phyloP scores from a whole-genome alignment of 1,139 yeast genomes.

The Hyphopichia pseudoburtonii region DNA sequence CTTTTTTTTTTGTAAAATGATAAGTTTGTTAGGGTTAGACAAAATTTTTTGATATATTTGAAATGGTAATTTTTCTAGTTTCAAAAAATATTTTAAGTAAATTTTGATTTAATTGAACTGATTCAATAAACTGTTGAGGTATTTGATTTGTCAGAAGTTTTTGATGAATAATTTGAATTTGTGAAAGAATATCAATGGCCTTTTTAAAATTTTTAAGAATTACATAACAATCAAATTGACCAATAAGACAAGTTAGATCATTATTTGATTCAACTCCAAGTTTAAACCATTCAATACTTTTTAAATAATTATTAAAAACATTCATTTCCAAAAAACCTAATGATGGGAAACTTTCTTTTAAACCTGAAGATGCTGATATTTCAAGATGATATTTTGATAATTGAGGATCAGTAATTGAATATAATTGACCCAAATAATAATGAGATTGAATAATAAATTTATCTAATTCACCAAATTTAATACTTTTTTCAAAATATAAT shows the following conservation, averaged over 20 bases:
- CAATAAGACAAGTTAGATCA: slow-evolving; percentile 66
- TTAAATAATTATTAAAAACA: slow-evolving; percentile 51
- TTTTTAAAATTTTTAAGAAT: slow-evolving; percentile 23
- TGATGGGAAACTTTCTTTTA: slow-evolving; percentile 71
- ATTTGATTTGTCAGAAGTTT: too few relatives aligned
- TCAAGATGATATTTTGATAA: slow-evolving; percentile 71
- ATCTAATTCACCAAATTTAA: slow-evolving; percentile 58
- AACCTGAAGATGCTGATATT: slow-evolving; percentile 72
- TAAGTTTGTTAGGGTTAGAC: too few relatives aligned
- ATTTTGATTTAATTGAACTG: slow-evolving; percentile 21
- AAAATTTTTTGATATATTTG: not conserved
- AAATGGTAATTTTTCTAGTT: slow-evolving; percentile 27
- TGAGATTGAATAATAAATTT: slow-evolving; percentile 63
- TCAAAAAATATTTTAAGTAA: slow-evolving; percentile 30
- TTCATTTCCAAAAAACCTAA: slow-evolving; percentile 79
- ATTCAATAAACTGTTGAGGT: too few relatives aligned
- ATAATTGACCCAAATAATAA: slow-evolving; percentile 72
- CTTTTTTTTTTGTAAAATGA: not conserved
- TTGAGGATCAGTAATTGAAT: slow-evolving; percentile 54
- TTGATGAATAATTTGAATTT: slow-evolving; percentile 22
- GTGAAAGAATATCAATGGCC: slow-evolving; percentile 27
- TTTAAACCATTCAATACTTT: slow-evolving; percentile 81
- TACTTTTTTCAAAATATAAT: slow-evolving; percentile 57
- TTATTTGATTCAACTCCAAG: slow-evolving; percentile 66
- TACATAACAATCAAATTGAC: slow-evolving; percentile 63